Evolutionary conservation across 2,329 filamentous ascomycete genomes (phyloP), one percentile per base, ranked within the genome.

Genomic region (Monilinia vaccinii-corymbosi): DNA sequence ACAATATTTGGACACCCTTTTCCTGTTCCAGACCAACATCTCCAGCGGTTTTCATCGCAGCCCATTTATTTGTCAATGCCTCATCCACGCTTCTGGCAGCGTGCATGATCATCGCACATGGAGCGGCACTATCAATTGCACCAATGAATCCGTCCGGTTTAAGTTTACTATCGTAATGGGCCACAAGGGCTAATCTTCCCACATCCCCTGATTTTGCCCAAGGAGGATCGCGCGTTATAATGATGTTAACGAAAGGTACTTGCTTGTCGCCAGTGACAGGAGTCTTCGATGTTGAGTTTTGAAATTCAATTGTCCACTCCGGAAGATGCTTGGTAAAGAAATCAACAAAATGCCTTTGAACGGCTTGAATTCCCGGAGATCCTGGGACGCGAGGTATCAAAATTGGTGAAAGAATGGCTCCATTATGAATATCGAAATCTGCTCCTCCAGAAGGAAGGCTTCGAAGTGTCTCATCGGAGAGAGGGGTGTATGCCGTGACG

Each of bases 31-130:
- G 73, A 2, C 77, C 78, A 7, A 69, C 74, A 48, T 80, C 76
- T 6, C 82, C 86, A 4, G 81, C 78, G 5, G 77, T 80, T 64
- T 83, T 73, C 82, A 92, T 89, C 36, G 79, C 80, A 34, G 82
- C 80, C 89, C 94, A 97, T 75, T 93, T 96, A 71, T 80, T 81
- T 34, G 86, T 89, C 71, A 97, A 75, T 2, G 89, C 90, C 1
- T 77, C 79, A 69, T 97, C 92, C 49, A 99, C 83, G 64, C 84
- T 89, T 65, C 86, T 80, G 63, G 92, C 89, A 14, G 87, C 84
- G 72, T 96, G 89, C 83, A 99, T 81, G 61, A 99, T 79, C 80
- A 97, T 91, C 0, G 94, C 94, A 73, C 93, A 97, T 11, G 94
- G 92, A 21, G 89, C 94, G 1, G 94, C 94, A 68, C 91, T 96